Evolutionary conservation across 495 filamentous ascomycete species (phyloP), one percentile per base, ranked within the genome.

Genomic region (Xylaria intraflava): DNA sequence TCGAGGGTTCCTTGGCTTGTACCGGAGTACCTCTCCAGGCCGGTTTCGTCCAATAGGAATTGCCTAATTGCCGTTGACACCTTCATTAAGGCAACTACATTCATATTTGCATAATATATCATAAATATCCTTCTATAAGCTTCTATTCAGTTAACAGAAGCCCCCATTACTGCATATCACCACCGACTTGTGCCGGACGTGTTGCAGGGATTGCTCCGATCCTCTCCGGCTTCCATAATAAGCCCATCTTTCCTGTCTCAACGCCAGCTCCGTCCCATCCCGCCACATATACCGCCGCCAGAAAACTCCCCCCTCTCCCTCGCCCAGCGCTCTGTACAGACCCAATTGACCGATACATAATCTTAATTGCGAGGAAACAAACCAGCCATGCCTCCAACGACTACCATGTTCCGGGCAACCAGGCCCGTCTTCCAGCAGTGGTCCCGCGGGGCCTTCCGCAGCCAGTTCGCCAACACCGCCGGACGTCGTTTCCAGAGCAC

Each of bases 401-500:
- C 60, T 51, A 69, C 62, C 64, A 49, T 73, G 59, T 69, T 73
- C 61, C 71, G 79, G 65, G 75, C 81, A 62, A 72, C 82, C 56
- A 68, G 73, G 49, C 73, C 74, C 51, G 58, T 65, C 29, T 72
- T 77, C 65, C 70, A 71, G 55, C 63, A 64, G 23, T 46, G 60
- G 49, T 66, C 55, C 46, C 70, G 64, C 58, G 62, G 57, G 45
- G 55, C 45, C 68, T 81, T 82, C 78, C 74, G 73, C 68, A 65
- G 73, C 63, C 64, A 70, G 56, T 55, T 77, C 59, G 64, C 78
- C 59, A 67, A 70, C 56, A 70, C 75, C 61, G 31, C 44, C 45
- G 74, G 78, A 45, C 79, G 77, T 62, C 83, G 85, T 46, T 87
- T 81, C 65, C 82, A 87, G 65, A 87, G 78, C 69, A 82, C 83